Percentiles rank a stretch among this genome's conserved stretches.
Conservation (phyloP, 106 monocot species). For the Gastrodia elata region DNA sequence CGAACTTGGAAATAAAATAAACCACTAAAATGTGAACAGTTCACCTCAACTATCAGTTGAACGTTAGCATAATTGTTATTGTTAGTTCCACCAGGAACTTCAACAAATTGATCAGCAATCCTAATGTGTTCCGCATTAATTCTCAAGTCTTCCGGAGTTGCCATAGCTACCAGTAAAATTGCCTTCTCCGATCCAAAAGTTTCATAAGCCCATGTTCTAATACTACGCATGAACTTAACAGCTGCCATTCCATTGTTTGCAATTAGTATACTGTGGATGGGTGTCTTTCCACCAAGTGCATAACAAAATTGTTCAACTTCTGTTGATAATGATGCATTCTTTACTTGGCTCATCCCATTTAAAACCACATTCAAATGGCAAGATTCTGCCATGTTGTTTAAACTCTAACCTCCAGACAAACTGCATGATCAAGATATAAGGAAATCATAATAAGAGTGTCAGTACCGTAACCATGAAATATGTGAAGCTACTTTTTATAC, state of each 20-base stretch:
- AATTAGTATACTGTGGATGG: conserved; percentile 90
- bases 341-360: conserved; percentile 27
- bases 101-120: conserved; percentile 97
- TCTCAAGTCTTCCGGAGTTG: conserved; percentile 94
- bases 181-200: conserved; percentile 95
- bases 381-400: conserved; percentile 43
- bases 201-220: conserved; percentile 88
- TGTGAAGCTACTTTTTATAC: not conserved
- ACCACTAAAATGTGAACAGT: conserved; percentile 6
- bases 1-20: not conserved
- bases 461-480: not conserved
- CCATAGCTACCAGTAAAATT: conserved; percentile 89
- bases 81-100: conserved; percentile 96
- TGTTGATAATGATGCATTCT: conserved; percentile 36
- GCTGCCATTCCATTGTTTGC: conserved; percentile 99
- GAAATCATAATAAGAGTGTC: not conserved
- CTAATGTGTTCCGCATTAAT: conserved; percentile 98
- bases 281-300: conserved; percentile 76
- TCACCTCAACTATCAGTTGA: conserved; percentile 96
- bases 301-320: conserved; percentile 81
- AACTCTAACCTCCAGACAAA: conserved; percentile 15
- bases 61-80: conserved; percentile 99
- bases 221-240: conserved; percentile 90
- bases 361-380: conserved; percentile 27
- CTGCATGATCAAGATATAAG: conserved; percentile 16